phyloP scores from a whole-genome alignment of 176 grass and related monocot species.

The Alloteropsis semialata region DNA sequence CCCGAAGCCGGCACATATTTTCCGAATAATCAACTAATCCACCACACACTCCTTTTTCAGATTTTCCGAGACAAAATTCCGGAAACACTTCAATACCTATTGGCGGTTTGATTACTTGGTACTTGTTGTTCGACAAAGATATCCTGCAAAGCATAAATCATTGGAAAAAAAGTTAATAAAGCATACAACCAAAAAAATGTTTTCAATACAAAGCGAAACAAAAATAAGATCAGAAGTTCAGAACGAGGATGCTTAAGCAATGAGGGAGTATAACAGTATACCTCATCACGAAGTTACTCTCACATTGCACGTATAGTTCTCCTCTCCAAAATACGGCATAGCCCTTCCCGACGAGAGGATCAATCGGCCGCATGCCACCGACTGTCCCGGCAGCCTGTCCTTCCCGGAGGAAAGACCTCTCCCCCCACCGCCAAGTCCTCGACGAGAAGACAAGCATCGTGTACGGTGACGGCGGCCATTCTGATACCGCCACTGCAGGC shows the following conservation, averaged over 20 bases:
- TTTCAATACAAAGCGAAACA: not conserved
- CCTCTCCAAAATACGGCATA: not conserved
- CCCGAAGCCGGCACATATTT: not conserved
- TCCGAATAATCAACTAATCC: not conserved
- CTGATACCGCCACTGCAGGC: not conserved
- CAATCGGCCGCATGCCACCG: not conserved
- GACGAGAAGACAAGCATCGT: not conserved
- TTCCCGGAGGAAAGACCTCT: not conserved
- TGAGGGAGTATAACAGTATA: not conserved
- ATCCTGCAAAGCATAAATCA: not conserved
- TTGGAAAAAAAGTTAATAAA: too few species aligned
- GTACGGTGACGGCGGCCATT: not conserved
- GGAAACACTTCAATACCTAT: not conserved
- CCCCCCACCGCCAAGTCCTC: not conserved
- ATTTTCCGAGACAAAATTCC: not conserved
- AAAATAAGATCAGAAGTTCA: not conserved
- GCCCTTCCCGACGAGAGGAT: too few species aligned
- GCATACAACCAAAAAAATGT: not conserved
- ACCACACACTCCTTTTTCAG: not conserved
- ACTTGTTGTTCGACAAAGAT: not conserved
- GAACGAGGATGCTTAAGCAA: not conserved
- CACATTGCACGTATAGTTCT: not conserved
- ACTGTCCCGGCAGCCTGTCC: not conserved
- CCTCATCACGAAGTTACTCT: not conserved
- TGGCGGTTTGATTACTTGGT: not conserved